A percentile compares a stretch with the other conserved stretches of the same genome.
These are phyloP conservation scores for Aureobasidium sp. DNA, from an alignment of 2,329 filamentous ascomycete species.

Conservation along the genomic window DNA sequence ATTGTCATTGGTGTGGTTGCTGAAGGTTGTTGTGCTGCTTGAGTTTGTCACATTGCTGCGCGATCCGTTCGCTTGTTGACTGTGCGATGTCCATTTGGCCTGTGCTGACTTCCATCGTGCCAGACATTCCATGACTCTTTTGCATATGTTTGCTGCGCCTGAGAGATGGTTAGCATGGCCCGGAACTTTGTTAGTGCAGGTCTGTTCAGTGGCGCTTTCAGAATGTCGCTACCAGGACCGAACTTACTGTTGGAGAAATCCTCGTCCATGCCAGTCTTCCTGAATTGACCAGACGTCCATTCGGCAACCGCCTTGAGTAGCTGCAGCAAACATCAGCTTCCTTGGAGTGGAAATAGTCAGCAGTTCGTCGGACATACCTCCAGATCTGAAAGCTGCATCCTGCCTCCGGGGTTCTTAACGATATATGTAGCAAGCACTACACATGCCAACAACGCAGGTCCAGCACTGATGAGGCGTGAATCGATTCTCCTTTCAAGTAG, in stretches of 20 bases:
- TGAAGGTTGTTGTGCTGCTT: not conserved
- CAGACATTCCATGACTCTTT: not conserved
- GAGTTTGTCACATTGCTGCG: not conserved
- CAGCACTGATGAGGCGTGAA: not conserved
- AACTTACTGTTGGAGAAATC: not conserved
- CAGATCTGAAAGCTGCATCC: conserved; percentile 11
- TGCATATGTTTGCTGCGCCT: conserved; percentile 1
- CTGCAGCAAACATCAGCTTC: not conserved
- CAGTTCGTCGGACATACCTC: not conserved
- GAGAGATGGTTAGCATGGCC: not conserved
- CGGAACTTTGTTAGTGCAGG: too few relatives aligned
- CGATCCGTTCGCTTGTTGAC: not conserved
- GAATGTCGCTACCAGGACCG: too few relatives aligned
- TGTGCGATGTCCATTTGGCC: not conserved
- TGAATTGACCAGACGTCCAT: not conserved
- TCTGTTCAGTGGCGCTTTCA: too few relatives aligned
- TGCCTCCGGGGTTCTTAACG: conserved; percentile 3
- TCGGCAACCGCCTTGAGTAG: not conserved
- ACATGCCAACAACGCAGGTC: not conserved
- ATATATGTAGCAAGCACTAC: conserved; percentile 10
- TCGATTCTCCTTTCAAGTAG: not conserved
- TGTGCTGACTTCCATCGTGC: not conserved
- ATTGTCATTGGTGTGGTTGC: not conserved
- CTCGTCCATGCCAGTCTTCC: conserved; percentile 7
- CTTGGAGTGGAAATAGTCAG: too few relatives aligned